Evolutionary conservation across 2,329 filamentous ascomycete genomes (phyloP).

Genomic region (Calonectria pseudoreteaudii): DNA sequence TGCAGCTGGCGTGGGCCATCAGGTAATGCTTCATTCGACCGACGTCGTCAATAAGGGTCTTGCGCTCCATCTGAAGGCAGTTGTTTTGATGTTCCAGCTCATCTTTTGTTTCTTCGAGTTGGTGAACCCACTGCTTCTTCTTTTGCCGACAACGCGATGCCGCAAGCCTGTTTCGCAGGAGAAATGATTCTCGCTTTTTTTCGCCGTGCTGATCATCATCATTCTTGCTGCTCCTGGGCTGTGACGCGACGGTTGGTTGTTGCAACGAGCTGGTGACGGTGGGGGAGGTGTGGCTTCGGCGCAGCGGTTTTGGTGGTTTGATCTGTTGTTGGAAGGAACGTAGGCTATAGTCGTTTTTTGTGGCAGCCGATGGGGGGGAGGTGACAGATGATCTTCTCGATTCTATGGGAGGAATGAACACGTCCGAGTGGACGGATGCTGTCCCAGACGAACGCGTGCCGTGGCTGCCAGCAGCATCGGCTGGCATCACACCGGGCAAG

Average conservation of each 20-base stretch:
- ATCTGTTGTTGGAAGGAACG: background rate
- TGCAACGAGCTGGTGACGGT: background rate
- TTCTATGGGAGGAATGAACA: slow-evolving; percentile 19
- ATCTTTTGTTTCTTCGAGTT: slow-evolving; percentile 60
- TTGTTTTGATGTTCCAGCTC: slow-evolving; percentile 58
- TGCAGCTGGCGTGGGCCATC: slow-evolving; percentile 65
- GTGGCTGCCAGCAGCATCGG: background rate
- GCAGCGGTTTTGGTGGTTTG: background rate
- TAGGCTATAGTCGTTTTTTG: background rate
- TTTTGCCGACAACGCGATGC: slow-evolving; percentile 81
- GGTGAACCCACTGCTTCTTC: slow-evolving; percentile 65
- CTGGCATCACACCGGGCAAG: background rate
- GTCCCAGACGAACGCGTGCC: slow-evolving; percentile 27
- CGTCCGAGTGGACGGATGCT: background rate
- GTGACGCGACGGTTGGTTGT: slow-evolving; percentile 34
- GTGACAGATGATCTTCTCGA: slow-evolving; percentile 37
- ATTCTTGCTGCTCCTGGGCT: background rate
- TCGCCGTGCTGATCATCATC: slow-evolving; percentile 45
- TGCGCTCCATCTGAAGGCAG: slow-evolving; percentile 57
- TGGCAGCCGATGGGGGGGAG: slow-evolving; percentile 2
- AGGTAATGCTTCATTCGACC: slow-evolving; percentile 62
- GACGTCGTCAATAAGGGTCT: slow-evolving; percentile 57
- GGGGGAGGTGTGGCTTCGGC: background rate
- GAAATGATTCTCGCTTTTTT: slow-evolving; percentile 65
- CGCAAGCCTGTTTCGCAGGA: slow-evolving; percentile 78